Conservation (phyloP, 2,329 filamentous ascomycete species). For the Endoconidiophora laricicola region DNA sequence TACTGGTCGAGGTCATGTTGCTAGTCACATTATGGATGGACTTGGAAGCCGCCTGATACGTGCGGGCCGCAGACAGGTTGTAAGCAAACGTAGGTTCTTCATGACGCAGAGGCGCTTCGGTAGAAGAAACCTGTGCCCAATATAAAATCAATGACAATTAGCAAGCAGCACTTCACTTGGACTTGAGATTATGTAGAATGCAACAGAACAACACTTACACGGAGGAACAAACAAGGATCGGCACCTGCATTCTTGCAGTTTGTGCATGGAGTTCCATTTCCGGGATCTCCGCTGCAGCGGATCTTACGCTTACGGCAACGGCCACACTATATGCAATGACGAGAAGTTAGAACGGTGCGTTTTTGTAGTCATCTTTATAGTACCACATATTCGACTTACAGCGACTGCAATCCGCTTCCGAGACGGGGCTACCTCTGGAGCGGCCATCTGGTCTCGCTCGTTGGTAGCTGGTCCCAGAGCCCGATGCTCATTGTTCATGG, state of each 20-base stretch:
- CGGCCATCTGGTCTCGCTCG: not conserved
- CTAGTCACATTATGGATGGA: conserved; percentile 12
- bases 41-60: conserved; percentile 19
- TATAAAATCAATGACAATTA: not conserved
- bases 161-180: not conserved
- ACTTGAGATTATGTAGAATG: no score
- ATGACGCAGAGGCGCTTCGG: conserved; percentile 21
- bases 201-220: conserved; percentile 35
- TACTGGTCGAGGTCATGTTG: not conserved
- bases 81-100: conserved; percentile 21
- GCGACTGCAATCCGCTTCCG: conserved; percentile 43
- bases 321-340: conserved; percentile 44
- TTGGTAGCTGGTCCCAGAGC: conserved; percentile 13
- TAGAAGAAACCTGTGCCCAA: conserved; percentile 22
- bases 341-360: no score
- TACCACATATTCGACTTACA: conserved; percentile 24
- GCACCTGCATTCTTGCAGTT: conserved; percentile 66
- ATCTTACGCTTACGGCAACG: conserved; percentile 91
- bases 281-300: conserved; percentile 73
- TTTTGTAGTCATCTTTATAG: not conserved
- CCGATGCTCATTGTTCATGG: conserved; percentile 20
- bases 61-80: conserved; percentile 19
- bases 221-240: conserved; percentile 60
- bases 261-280: conserved; percentile 58
- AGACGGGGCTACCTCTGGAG: conserved; percentile 25